Percentiles rank a stretch among this genome's conserved stretches.
Evolutionary conservation across 176 grass and related monocot species (phyloP).

Genomic region (Neostapfia colusana): DNA sequence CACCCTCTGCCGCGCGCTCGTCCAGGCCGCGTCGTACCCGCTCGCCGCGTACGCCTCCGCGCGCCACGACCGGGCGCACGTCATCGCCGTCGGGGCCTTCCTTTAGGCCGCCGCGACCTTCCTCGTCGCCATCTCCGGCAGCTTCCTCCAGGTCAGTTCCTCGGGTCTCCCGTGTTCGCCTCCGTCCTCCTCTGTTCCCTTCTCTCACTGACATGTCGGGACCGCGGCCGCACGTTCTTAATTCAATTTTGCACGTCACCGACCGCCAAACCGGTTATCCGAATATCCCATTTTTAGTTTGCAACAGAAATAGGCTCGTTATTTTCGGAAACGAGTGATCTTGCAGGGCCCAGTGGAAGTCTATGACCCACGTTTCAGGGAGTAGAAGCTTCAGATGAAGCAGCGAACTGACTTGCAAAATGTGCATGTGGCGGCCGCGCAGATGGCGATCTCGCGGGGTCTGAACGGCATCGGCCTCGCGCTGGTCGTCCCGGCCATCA

Average conservation of each 20-base stretch:
- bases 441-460: slow-evolving; percentile 82
- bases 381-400: background rate
- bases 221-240: background rate
- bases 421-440: background rate
- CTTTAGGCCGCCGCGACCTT: slow-evolving; percentile 93
- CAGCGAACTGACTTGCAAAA: background rate
- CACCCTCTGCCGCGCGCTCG: slow-evolving; percentile 70
- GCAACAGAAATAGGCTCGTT: background rate
- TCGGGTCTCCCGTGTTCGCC: background rate
- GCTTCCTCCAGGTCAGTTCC: slow-evolving; percentile 58
- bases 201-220: background rate
- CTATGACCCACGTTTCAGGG: background rate
- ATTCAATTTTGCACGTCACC: background rate
- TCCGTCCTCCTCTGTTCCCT: background rate
- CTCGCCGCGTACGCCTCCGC: slow-evolving; percentile 77
- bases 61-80: slow-evolving; percentile 64
- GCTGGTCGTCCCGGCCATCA: slow-evolving; percentile 65
- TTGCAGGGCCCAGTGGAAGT: background rate
- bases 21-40: slow-evolving; percentile 76
- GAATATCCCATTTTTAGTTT: slow-evolving; percentile 12
- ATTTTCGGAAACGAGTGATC: background rate
- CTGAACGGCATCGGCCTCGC: slow-evolving; percentile 73
- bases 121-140: slow-evolving; percentile 60
- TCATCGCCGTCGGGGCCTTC: slow-evolving; percentile 69
- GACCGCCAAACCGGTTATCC: background rate